Conservation (phyloP, 768 basidiomycete species). For the Lactarius deliciosus region DNA sequence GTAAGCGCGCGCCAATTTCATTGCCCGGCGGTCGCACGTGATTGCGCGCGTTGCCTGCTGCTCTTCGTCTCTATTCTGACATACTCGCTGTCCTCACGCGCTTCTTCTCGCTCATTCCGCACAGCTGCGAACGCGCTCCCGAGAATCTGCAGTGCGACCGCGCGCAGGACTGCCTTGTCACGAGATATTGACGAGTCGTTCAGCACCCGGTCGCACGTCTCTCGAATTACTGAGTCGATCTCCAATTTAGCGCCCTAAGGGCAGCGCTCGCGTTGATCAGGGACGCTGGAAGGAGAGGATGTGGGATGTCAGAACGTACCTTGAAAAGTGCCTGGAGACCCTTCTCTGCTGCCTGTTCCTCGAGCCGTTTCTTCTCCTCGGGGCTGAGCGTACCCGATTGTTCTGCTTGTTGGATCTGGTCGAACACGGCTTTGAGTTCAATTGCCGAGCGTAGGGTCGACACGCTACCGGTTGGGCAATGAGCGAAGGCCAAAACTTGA, state of each 20-base stretch:
- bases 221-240: conserved; percentile 83
- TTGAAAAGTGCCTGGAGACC: conserved; percentile 90
- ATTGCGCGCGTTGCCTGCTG: conserved; percentile 46
- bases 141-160: conserved; percentile 78
- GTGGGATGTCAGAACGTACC: conserved; percentile 40
- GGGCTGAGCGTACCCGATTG: conserved; percentile 74
- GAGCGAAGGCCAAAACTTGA: conserved; percentile 2
- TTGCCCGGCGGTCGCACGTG: not conserved
- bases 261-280: not conserved
- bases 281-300: not conserved
- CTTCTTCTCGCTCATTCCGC: conserved; percentile 54
- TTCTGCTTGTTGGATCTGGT: conserved; percentile 89
- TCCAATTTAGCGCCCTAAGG: conserved; percentile 87
- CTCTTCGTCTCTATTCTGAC: conserved; percentile 76
- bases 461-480: conserved; percentile 48
- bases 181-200: conserved; percentile 53
- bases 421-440: conserved; percentile 86
- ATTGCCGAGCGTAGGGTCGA: conserved; percentile 85
- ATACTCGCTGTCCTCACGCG: conserved; percentile 70
- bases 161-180: conserved; percentile 66
- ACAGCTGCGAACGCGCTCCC: conserved; percentile 77
- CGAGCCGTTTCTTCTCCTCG: conserved; percentile 78
- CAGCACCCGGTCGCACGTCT: conserved; percentile 82
- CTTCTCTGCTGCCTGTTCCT: conserved; percentile 93
- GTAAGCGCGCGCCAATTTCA: not conserved